Evolutionary conservation across 176 grass and related monocot genomes (phyloP).

Genomic region (Carex cristatella): DNA sequence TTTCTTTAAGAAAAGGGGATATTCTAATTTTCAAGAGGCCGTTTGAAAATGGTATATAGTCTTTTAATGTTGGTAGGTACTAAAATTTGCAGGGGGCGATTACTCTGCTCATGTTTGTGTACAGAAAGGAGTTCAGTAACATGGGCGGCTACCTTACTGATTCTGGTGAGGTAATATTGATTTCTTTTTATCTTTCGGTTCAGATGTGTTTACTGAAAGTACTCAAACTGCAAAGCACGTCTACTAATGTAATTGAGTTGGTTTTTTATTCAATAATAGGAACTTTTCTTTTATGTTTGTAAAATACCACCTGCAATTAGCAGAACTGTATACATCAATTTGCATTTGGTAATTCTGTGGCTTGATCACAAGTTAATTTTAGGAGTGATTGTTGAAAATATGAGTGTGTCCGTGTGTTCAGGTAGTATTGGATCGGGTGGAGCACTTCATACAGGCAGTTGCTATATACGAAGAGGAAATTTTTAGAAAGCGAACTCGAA

Average conservation of each 20-base stretch:
- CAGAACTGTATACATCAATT: neutral
- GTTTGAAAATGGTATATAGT: neutral
- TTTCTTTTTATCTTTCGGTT: conserved; percentile 18
- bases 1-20: neutral
- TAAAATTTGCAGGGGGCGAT: conserved; percentile 74
- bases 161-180: conserved; percentile 64
- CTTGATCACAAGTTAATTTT: neutral
- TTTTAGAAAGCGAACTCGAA: conserved; percentile 87
- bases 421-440: conserved; percentile 88
- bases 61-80: neutral
- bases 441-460: conserved; percentile 90
- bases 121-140: conserved; percentile 66
- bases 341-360: neutral
- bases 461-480: conserved; percentile 88
- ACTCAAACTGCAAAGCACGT: neutral
- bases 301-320: neutral
- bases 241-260: neutral
- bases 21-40: neutral
- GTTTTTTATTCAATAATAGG: neutral
- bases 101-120: conserved; percentile 88
- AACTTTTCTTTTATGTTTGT: neutral
- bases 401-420: neutral
- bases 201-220: conserved; percentile 28
- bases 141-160: conserved; percentile 98
- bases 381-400: neutral